phyloP scores from a whole-genome alignment of 495 filamentous ascomycete species.

The Glutinoglossum americanum region DNA sequence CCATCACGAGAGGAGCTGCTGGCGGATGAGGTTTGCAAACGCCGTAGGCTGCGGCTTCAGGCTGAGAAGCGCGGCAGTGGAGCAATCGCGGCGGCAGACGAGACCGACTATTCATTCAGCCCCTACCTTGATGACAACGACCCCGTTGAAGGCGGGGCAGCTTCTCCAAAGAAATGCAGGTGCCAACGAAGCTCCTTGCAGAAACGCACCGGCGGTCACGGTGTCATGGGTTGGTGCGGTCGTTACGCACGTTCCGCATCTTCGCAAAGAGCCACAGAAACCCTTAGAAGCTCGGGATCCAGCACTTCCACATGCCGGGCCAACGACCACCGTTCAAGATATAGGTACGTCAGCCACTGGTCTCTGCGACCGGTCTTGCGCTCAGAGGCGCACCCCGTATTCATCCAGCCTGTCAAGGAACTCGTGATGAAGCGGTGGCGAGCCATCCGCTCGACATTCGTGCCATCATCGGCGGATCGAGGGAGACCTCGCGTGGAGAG shows the following conservation, averaged over 20 bases:
- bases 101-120: not conserved
- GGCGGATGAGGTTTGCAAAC: not conserved
- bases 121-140: not conserved
- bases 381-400: slow-evolving; percentile 11
- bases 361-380: slow-evolving; percentile 6
- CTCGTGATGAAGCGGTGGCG: slow-evolving; percentile 11
- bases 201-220: not conserved
- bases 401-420: slow-evolving; percentile 13
- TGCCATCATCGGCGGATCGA: not conserved
- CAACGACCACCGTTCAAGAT: not conserved
- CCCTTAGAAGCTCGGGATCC: not conserved
- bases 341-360: not conserved
- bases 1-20: not conserved
- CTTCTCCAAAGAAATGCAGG: not conserved
- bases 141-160: not conserved
- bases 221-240: not conserved
- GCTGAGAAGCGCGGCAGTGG: not conserved
- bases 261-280: not conserved
- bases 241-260: not conserved
- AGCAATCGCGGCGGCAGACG: not conserved
- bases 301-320: not conserved
- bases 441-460: not conserved
- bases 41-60: not conserved
- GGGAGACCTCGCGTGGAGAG: not conserved
- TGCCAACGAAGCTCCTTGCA: not conserved